A percentile compares a stretch with the other conserved stretches of the same genome.
Conservation (phyloP, 441 rosid genomes). For the California macrophylla region DNA sequence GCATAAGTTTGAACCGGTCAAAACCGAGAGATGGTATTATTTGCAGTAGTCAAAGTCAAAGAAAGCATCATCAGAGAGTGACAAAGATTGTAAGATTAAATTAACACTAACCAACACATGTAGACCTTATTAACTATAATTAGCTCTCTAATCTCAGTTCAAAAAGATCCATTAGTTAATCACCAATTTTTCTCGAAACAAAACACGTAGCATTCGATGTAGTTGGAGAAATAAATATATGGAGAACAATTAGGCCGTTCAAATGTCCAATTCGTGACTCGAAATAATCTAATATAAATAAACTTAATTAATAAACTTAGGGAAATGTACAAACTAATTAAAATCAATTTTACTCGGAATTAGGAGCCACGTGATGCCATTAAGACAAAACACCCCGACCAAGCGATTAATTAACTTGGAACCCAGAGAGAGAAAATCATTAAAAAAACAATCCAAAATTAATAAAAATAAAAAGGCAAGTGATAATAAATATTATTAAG, state of each 20-base stretch:
- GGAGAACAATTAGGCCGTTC: not conserved
- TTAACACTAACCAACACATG: no score
- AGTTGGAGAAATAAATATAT: not conserved
- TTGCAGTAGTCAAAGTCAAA: no score
- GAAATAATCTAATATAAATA: not conserved
- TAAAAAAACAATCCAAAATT: constrained; percentile 16
- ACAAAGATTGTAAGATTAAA: no score
- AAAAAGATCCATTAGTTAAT: not conserved
- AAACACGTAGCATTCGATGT: not conserved
- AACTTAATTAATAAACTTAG: not conserved
- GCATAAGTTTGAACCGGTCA: no score
- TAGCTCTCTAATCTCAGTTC: not conserved
- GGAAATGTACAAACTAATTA: constrained; percentile 21
- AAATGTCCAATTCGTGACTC: not conserved
- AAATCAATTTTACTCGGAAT: constrained; percentile 33
- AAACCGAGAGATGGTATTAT: no score
- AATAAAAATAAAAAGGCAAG: not conserved
- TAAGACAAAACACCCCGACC: constrained; percentile 60
- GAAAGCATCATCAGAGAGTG: no score
- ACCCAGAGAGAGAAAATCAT: constrained; percentile 4
- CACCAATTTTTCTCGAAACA: not conserved
- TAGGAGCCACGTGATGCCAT: constrained; percentile 72
- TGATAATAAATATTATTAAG: not conserved
- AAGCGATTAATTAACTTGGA: constrained; percentile 34
- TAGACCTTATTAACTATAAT: no score